A percentile compares a stretch with the other conserved stretches of the same genome.
Evolutionary conservation across 1,139 yeast species (phyloP).

Genomic region (Suhomyces yuchorum): DNA sequence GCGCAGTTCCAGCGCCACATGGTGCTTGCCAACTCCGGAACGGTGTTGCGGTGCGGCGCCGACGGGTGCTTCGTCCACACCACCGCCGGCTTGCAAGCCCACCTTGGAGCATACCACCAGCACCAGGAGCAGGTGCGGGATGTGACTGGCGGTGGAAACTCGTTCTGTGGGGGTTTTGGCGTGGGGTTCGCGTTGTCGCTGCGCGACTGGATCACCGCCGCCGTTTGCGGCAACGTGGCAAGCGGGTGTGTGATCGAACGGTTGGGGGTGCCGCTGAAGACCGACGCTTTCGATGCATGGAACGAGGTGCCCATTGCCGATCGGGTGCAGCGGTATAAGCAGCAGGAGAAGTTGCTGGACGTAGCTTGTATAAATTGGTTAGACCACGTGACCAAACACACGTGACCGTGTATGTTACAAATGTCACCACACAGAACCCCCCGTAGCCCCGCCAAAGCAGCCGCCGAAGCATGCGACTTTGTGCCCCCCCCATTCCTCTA

Average conservation of each 20-base stretch:
- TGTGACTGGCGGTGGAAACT: slow-evolving; percentile 94
- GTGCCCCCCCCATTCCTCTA: too few relatives aligned
- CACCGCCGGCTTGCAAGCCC: slow-evolving; percentile 20
- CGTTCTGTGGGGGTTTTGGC: slow-evolving; percentile 81
- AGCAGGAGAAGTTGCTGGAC: not conserved
- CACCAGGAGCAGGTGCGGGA: slow-evolving; percentile 60
- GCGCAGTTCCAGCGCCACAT: slow-evolving; percentile 41
- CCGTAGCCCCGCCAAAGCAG: too few relatives aligned
- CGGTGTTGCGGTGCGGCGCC: slow-evolving; percentile 72
- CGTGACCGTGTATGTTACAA: too few relatives aligned
- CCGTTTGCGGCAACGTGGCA: slow-evolving; percentile 71
- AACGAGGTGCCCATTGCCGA: slow-evolving; percentile 46
- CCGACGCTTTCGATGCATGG: slow-evolving; percentile 44
- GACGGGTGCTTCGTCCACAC: slow-evolving; percentile 54
- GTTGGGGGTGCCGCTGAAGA: slow-evolving; percentile 64
- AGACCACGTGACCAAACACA: not conserved
- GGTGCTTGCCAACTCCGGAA: slow-evolving; percentile 42
- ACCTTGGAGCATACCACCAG: slow-evolving; percentile 77
- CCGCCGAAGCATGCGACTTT: too few relatives aligned
- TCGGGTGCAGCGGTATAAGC: slow-evolving; percentile 26
- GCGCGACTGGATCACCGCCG: slow-evolving; percentile 56
- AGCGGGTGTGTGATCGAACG: slow-evolving; percentile 81
- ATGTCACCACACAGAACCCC: too few relatives aligned
- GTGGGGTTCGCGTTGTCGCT: slow-evolving; percentile 54
- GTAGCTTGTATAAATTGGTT: not conserved